Base-by-base conservation (phyloP, 306 rosid genomes). In the Adenanthera pavonina region DNA sequence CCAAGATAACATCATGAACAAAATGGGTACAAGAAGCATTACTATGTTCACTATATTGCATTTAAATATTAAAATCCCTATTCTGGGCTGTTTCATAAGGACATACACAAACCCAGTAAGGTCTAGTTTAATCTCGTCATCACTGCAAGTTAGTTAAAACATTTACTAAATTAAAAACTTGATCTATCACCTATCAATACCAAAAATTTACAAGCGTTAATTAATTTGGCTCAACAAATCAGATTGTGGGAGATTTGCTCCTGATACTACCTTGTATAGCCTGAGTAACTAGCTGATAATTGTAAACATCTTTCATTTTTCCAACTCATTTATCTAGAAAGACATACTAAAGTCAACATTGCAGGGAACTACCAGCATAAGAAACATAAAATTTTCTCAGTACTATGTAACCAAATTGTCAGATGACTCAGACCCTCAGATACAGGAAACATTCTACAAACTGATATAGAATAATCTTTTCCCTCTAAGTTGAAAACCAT, bases 191-290 rank as follows among this genome's bases (percentile, higher is more conserved):
- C 30, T 25, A 25, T 25, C 30, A 25, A 69, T 61, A 47, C 57
- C 56, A 64, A 72, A 64, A 15, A 34, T 61, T 67, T 11, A 44
- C 35, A 48, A 38, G 64, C 64, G 66, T n/a, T 51, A 61, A 78
- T 25, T 72, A 77, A 72, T 73, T 35, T 30, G 62, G 48, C 13
- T 34, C 78, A 81, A 78, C 72, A 69, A 43, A 78, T 76, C n/a
- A 78, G 17, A 16, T 74, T 8, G 25, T 57, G 65, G 30, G 78
- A 74, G 46, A 78, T 68, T 52, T 69, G 48, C 78, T 80, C 48
- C 76, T 69, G 30, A 35, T 59, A 65, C 57, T 69, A 53, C 67
- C 59, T 70, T 77, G 48, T 82, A 64, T 59, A 62, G 46, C 30
- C 30, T 38, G 35, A 25, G 59, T 35, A 49, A 44, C 46, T 43